A percentile compares a stretch with the other conserved stretches of the same genome.
phyloP scores from a whole-genome alignment of 148 eudicot genomes.

The Polygonum maritimum region DNA sequence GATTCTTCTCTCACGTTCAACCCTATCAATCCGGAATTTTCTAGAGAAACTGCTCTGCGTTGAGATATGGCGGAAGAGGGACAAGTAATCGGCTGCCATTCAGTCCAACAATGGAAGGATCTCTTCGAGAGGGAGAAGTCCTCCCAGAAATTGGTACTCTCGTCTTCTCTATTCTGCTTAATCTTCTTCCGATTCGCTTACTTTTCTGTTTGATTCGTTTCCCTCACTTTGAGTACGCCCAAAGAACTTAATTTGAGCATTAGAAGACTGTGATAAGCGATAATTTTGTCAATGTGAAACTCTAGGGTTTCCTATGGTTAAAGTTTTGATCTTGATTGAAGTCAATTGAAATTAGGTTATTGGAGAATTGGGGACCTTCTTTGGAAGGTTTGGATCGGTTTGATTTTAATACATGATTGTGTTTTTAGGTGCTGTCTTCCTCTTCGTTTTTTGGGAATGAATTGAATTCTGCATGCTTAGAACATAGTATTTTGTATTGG shows the following conservation, averaged over 20 bases:
- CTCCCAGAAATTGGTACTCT: slow-evolving; percentile 33
- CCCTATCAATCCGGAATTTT: background rate
- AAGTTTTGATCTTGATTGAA: background rate
- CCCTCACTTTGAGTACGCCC: too few species aligned
- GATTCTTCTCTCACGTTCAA: background rate
- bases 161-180: background rate
- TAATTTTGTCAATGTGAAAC: too few species aligned
- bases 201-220: too few species aligned
- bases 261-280: too few species aligned
- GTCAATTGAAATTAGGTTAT: background rate
- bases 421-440: background rate
- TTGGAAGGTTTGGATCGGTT: background rate
- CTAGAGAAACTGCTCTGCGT: background rate
- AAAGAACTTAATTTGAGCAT: too few species aligned
- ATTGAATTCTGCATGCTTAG: too few species aligned
- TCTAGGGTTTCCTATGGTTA: background rate
- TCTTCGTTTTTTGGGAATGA: background rate
- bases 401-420: background rate
- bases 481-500: too few species aligned
- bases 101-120: slow-evolving; percentile 33
- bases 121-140: slow-evolving; percentile 20
- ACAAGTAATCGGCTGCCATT: slow-evolving; percentile 34
- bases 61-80: slow-evolving; percentile 32
- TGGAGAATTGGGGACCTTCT: background rate
- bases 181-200: too few species aligned